Conservation (phyloP, 2,329 filamentous ascomycete genomes). For the Neonectria ditissima region DNA sequence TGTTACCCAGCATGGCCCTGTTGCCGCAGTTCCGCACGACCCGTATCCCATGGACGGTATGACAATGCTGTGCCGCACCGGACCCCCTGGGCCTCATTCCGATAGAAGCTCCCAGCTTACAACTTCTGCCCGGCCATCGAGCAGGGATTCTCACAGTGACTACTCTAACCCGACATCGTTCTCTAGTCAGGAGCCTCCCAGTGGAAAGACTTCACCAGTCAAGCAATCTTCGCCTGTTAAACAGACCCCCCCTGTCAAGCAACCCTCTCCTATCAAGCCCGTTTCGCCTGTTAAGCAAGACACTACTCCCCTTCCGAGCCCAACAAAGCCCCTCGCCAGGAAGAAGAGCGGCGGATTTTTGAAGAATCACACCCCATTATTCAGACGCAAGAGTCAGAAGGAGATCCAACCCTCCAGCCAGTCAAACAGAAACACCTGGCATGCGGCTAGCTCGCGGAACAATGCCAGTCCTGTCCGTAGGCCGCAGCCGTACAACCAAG, state of each 20-base stretch:
- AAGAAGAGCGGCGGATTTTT: slow-evolving; percentile 90
- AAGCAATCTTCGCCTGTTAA: slow-evolving; percentile 74
- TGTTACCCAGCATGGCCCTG: slow-evolving; percentile 67
- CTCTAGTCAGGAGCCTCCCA: slow-evolving; percentile 84
- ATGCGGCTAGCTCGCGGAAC: slow-evolving; percentile 50
- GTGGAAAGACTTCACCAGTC: slow-evolving; percentile 76
- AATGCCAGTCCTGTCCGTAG: slow-evolving; percentile 51
- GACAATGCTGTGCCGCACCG: slow-evolving; percentile 94
- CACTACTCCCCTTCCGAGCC: slow-evolving; percentile 58
- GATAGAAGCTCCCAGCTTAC: slow-evolving; percentile 65
- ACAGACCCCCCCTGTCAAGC: slow-evolving; percentile 78
- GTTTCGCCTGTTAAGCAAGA: slow-evolving; percentile 79
- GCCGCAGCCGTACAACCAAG: slow-evolving; percentile 54
- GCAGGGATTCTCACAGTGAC: slow-evolving; percentile 90
- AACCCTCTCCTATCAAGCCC: slow-evolving; percentile 39
- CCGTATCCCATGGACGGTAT: slow-evolving; percentile 95
- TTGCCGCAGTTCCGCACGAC: slow-evolving; percentile 84
- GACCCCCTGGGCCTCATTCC: slow-evolving; percentile 72
- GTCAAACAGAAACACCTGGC: slow-evolving; percentile 71
- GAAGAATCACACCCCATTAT: slow-evolving; percentile 85
- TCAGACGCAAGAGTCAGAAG: slow-evolving; percentile 91
- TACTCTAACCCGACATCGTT: slow-evolving; percentile 90
- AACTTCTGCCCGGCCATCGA: slow-evolving; percentile 78
- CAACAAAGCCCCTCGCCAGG: slow-evolving; percentile 76
- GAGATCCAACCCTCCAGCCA: slow-evolving; percentile 61